A percentile compares a stretch with the other conserved stretches of the same genome.
Conservation (phyloP, 768 basidiomycete genomes). For the Jaapia argillacea region DNA sequence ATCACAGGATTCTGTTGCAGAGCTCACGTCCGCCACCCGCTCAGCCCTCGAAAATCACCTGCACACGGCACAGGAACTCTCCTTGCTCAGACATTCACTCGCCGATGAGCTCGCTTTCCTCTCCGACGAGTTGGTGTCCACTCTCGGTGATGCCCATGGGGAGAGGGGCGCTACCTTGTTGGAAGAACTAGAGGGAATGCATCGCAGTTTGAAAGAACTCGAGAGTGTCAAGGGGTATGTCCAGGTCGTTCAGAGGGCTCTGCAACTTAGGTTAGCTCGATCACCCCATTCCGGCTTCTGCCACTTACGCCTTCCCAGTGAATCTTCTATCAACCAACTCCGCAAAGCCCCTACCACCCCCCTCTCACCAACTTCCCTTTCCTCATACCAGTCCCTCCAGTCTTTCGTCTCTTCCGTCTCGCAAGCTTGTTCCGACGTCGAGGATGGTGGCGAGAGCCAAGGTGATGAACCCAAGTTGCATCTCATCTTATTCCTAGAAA, state of each 20-base stretch:
- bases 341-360: slow-evolving; percentile 24
- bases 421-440: slow-evolving; percentile 31
- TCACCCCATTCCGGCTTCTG: background rate
- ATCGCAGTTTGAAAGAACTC: slow-evolving; percentile 68
- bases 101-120: slow-evolving; percentile 70
- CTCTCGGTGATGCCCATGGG: slow-evolving; percentile 28
- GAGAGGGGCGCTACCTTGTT: slow-evolving; percentile 54
- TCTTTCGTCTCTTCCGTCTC: slow-evolving; percentile 44
- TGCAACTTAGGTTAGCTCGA: slow-evolving; percentile 56
- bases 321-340: slow-evolving; percentile 46
- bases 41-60: slow-evolving; percentile 37
- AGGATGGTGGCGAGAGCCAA: slow-evolving; percentile 33
- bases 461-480: slow-evolving; percentile 50
- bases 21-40: slow-evolving; percentile 38
- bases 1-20: slow-evolving; percentile 39
- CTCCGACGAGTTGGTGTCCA: slow-evolving; percentile 52
- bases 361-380: slow-evolving; percentile 36
- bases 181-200: slow-evolving; percentile 74
- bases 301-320: slow-evolving; percentile 27
- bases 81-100: slow-evolving; percentile 66
- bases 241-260: slow-evolving; percentile 56
- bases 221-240: slow-evolving; percentile 71
- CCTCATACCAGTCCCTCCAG: slow-evolving; percentile 52
- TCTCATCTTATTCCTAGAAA: slow-evolving; percentile 51
- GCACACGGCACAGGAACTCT: slow-evolving; percentile 60